Evolutionary conservation across 2,329 filamentous ascomycete genomes (phyloP).

Genomic region (Falciphora oryzae): DNA sequence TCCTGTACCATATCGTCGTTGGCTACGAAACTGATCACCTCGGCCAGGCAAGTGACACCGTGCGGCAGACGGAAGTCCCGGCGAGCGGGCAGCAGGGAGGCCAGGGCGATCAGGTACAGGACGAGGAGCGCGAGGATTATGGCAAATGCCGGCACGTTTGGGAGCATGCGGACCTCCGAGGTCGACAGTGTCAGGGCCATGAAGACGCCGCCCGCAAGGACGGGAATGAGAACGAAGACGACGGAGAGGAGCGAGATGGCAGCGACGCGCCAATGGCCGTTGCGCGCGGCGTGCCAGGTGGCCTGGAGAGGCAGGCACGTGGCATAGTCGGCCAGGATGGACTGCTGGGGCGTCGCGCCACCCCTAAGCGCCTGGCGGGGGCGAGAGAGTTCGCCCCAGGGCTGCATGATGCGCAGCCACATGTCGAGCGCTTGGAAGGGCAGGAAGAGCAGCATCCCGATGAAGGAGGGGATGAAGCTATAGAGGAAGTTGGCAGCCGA

Average conservation of each 20-base stretch:
- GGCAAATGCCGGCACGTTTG: slow-evolving; percentile 68
- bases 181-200: slow-evolving; percentile 59
- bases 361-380: slow-evolving; percentile 31
- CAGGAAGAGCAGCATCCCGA: slow-evolving; percentile 64
- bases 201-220: slow-evolving; percentile 65
- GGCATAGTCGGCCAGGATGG: slow-evolving; percentile 65
- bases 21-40: slow-evolving; percentile 71
- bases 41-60: slow-evolving; percentile 64
- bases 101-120: slow-evolving; percentile 61
- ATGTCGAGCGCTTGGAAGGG: slow-evolving; percentile 62
- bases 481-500: slow-evolving; percentile 86
- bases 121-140: slow-evolving; percentile 66
- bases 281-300: slow-evolving; percentile 50
- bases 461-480: slow-evolving; percentile 63
- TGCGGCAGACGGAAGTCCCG: slow-evolving; percentile 65
- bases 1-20: slow-evolving; percentile 68
- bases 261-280: slow-evolving; percentile 62
- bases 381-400: slow-evolving; percentile 57
- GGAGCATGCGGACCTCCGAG: slow-evolving; percentile 57
- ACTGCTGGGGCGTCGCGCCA: slow-evolving; percentile 56
- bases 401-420: slow-evolving; percentile 58
- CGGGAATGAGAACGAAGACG: slow-evolving; percentile 56
- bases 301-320: slow-evolving; percentile 58
- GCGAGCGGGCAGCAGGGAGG: slow-evolving; percentile 50
- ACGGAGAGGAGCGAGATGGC: slow-evolving; percentile 53